phyloP scores from a whole-genome alignment of 805 yeast genomes.

The Deakozyma indianensis region DNA sequence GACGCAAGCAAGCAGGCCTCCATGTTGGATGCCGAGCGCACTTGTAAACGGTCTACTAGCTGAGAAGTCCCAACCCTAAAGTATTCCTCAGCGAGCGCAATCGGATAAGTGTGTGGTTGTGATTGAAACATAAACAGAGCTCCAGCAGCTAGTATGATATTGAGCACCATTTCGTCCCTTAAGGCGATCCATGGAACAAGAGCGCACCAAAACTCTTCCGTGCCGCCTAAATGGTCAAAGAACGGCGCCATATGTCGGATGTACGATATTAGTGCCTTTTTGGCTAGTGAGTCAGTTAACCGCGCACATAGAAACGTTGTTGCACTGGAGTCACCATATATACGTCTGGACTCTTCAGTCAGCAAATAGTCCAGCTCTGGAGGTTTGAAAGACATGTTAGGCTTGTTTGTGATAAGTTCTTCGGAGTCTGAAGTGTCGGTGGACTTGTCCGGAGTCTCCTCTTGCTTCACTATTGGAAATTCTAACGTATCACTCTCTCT shows the following conservation, averaged over 20 bases:
- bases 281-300: not conserved
- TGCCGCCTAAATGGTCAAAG: not conserved
- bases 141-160: not conserved
- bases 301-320: not conserved
- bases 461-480: too few species aligned
- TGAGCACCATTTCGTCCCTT: not conserved
- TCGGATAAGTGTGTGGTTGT: not conserved
- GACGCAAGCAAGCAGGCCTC: not conserved
- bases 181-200: not conserved
- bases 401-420: not conserved
- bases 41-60: not conserved
- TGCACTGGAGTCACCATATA: not conserved
- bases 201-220: not conserved
- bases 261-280: not conserved
- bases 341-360: not conserved
- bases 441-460: not conserved
- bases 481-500: too few species aligned
- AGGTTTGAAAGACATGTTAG: not conserved
- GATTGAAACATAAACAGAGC: conserved; percentile 1
- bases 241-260: not conserved
- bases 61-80: not conserved
- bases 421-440: not conserved
- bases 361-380: not conserved
- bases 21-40: not conserved
- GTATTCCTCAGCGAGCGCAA: not conserved